Conservation (phyloP, 768 basidiomycete genomes). For the Mycena chlorophos region DNA sequence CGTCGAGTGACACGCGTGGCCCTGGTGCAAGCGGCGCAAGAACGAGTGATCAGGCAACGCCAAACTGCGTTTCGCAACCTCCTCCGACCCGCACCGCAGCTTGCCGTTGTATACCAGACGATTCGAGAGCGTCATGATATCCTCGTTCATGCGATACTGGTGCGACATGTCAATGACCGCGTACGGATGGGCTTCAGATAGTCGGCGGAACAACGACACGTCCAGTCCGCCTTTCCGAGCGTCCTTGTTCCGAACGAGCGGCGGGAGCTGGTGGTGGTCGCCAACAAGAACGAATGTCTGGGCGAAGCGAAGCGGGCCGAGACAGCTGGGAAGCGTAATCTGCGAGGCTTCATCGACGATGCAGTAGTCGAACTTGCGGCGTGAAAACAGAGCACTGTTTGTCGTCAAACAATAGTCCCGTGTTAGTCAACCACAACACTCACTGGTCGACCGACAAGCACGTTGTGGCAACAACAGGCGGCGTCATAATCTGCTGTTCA, state of each 20-base stretch:
- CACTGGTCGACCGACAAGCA: constrained; percentile 94
- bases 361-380: constrained; percentile 90
- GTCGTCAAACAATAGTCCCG: not conserved
- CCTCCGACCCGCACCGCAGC: constrained; percentile 75
- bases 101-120: constrained; percentile 78
- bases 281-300: constrained; percentile 93
- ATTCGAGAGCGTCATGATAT: constrained; percentile 93
- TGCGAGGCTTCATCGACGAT: constrained; percentile 99
- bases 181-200: constrained; percentile 84
- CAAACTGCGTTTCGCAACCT: constrained; percentile 62
- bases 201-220: constrained; percentile 81
- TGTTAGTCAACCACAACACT: constrained; percentile 32
- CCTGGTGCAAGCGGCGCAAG: constrained; percentile 45
- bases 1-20: constrained; percentile 30
- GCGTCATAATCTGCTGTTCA: constrained; percentile 79
- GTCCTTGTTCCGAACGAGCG: constrained; percentile 77
- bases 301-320: constrained; percentile 90
- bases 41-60: constrained; percentile 49
- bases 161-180: constrained; percentile 82
- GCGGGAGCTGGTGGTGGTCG: constrained; percentile 96
- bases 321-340: constrained; percentile 91
- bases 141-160: constrained; percentile 96
- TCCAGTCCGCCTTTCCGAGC: constrained; percentile 89
- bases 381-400: constrained; percentile 75
- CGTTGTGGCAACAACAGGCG: constrained; percentile 94